A percentile compares a stretch with the other conserved stretches of the same genome.
phyloP scores from a whole-genome alignment of 495 filamentous ascomycete species.

The Umbilicaria muhlenbergii region DNA sequence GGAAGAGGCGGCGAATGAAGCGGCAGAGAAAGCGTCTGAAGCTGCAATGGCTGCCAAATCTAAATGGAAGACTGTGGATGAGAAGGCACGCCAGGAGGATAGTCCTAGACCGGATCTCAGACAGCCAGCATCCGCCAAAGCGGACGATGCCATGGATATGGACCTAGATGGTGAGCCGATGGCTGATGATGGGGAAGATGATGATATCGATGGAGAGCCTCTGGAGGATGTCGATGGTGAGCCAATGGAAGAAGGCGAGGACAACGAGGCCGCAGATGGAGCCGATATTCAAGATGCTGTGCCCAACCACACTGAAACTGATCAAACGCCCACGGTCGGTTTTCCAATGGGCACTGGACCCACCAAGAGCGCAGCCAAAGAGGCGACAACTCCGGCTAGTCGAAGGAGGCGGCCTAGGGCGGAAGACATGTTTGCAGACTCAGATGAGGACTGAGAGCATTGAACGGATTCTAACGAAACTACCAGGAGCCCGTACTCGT shows the following conservation, averaged over 20 bases:
- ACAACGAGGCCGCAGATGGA: slow-evolving; percentile 37
- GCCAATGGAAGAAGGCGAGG: slow-evolving; percentile 36
- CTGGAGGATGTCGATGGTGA: slow-evolving; percentile 33
- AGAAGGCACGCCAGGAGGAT: slow-evolving; percentile 16
- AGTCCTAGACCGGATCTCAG: slow-evolving; percentile 3
- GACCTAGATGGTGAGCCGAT: slow-evolving; percentile 7
- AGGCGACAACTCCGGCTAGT: slow-evolving; percentile 5
- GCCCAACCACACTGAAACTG: slow-evolving; percentile 12
- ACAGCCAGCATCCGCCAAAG: neutral
- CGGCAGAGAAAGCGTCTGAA: slow-evolving; percentile 34
- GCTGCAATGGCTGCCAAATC: slow-evolving; percentile 34
- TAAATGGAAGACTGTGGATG: slow-evolving; percentile 60
- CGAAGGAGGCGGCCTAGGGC: slow-evolving; percentile 58
- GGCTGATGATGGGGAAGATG: slow-evolving; percentile 5
- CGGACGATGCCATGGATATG: slow-evolving; percentile 13
- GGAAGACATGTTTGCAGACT: slow-evolving; percentile 87
- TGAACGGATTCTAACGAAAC: too few relatives aligned
- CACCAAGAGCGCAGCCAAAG: slow-evolving; percentile 14
- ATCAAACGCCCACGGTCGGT: slow-evolving; percentile 12
- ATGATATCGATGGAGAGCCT: slow-evolving; percentile 21
- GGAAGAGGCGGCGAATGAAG: slow-evolving; percentile 17
- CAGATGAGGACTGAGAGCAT: slow-evolving; percentile 27
- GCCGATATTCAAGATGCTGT: slow-evolving; percentile 23
- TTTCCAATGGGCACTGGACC: slow-evolving; percentile 13
- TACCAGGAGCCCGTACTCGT: too few relatives aligned